phyloP scores from a whole-genome alignment of 148 eudicot species.

The Fagopyrum homotropicum region DNA sequence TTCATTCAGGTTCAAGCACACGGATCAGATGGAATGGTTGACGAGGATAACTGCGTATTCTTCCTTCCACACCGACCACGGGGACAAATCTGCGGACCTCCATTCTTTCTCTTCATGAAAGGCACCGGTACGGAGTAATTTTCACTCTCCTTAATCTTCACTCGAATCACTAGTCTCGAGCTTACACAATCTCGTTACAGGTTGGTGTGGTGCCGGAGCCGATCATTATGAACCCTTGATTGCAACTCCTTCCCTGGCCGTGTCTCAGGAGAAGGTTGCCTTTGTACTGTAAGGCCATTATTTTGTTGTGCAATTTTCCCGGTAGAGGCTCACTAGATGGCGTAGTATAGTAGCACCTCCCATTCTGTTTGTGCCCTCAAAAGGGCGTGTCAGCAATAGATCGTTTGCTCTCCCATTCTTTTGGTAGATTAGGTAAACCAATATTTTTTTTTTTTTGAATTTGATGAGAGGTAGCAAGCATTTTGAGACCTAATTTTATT shows the following conservation, averaged over 20 bases:
- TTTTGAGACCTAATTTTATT: background rate
- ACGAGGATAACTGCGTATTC: conserved; percentile 91
- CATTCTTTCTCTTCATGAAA: conserved; percentile 94
- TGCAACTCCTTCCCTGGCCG: conserved; percentile 38
- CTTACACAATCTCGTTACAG: conserved; percentile 22
- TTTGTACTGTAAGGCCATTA: conserved; percentile 52
- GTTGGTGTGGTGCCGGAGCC: conserved; percentile 95
- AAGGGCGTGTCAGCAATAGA: background rate
- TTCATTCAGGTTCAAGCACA: conserved; percentile 79
- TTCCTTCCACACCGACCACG: conserved; percentile 95
- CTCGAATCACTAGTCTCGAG: background rate
- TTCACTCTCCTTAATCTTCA: background rate
- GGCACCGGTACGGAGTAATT: conserved; percentile 54
- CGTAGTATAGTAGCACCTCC: conserved; percentile 13
- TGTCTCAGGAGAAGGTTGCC: conserved; percentile 73
- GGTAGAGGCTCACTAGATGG: conserved; percentile 12
- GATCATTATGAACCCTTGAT: conserved; percentile 92
- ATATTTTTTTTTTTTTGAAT: background rate
- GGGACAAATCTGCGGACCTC: conserved; percentile 56
- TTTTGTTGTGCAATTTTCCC: background rate
- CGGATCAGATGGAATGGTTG: conserved; percentile 96
- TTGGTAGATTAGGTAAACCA: conserved; percentile 8
- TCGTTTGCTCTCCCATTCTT: conserved; percentile 2
- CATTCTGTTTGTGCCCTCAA: conserved; percentile 4
- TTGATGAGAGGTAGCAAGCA: background rate